A percentile compares a stretch with the other conserved stretches of the same genome.
These are phyloP conservation scores for Aspergillus sp. DNA, from an alignment of 2,329 filamentous ascomycete species.

Conservation along the genomic window DNA sequence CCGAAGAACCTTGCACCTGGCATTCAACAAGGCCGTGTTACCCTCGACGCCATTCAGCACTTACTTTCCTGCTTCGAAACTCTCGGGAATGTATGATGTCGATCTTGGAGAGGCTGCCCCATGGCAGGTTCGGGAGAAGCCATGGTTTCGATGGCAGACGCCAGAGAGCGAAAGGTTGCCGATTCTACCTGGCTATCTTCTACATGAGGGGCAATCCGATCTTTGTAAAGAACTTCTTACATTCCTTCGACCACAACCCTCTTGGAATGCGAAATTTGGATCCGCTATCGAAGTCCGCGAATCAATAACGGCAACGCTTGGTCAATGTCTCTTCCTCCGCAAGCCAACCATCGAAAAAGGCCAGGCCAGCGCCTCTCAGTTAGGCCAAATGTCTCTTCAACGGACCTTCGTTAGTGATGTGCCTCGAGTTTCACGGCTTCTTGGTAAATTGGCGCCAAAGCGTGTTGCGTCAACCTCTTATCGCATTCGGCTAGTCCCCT, in stretches of 20 bases:
- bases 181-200: slow-evolving; percentile 23
- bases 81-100: slow-evolving; percentile 26
- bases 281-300: slow-evolving; percentile 25
- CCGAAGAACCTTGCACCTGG: slow-evolving; percentile 35
- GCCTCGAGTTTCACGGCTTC: slow-evolving; percentile 33
- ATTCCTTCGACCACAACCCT: slow-evolving; percentile 23
- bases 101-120: slow-evolving; percentile 23
- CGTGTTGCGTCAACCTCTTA: slow-evolving; percentile 16
- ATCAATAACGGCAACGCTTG: slow-evolving; percentile 36
- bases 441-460: slow-evolving; percentile 26
- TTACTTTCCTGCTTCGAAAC: slow-evolving; percentile 31
- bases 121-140: slow-evolving; percentile 32
- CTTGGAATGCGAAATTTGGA: neutral
- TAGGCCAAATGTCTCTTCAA: slow-evolving; percentile 30
- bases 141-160: slow-evolving; percentile 42
- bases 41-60: slow-evolving; percentile 33
- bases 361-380: slow-evolving; percentile 28
- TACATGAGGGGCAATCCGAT: slow-evolving; percentile 30
- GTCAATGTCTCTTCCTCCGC: slow-evolving; percentile 39
- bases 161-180: slow-evolving; percentile 17
- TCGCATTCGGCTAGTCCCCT: slow-evolving; percentile 36
- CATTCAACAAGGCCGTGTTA: slow-evolving; percentile 21
- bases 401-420: slow-evolving; percentile 36
- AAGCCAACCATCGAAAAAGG: slow-evolving; percentile 22
- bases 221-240: slow-evolving; percentile 34